These are phyloP conservation scores for Pestalotiopsis sp. DNA, from an alignment of 2,329 filamentous ascomycete genomes.

Conservation along the genomic window DNA sequence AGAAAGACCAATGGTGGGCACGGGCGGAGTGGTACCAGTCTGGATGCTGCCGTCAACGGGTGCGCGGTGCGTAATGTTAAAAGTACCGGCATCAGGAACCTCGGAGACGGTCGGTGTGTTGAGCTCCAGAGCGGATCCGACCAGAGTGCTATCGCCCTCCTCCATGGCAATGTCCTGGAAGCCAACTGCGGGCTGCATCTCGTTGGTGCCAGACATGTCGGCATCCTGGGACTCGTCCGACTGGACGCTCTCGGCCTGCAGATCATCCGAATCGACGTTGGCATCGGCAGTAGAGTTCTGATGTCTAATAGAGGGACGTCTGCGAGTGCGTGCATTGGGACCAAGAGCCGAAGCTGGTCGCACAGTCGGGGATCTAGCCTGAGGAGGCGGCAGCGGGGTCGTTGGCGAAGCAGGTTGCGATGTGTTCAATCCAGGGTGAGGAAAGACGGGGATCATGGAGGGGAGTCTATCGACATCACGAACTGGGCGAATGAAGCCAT, in stretches of 20 bases:
- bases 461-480: slow-evolving; percentile 82
- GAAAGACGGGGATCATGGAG: slow-evolving; percentile 73
- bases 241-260: slow-evolving; percentile 79
- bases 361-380: slow-evolving; percentile 59
- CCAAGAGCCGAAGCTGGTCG: slow-evolving; percentile 56
- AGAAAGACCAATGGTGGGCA: slow-evolving; percentile 72
- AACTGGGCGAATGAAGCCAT: slow-evolving; percentile 79
- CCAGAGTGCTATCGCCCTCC: slow-evolving; percentile 78
- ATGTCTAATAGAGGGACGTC: slow-evolving; percentile 85
- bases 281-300: slow-evolving; percentile 90
- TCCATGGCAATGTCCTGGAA: slow-evolving; percentile 84
- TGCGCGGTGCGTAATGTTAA: slow-evolving; percentile 89
- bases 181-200: slow-evolving; percentile 79
- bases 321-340: slow-evolving; percentile 58
- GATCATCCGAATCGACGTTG: slow-evolving; percentile 86
- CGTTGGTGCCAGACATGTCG: slow-evolving; percentile 78
- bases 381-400: slow-evolving; percentile 74
- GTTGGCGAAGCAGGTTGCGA: slow-evolving; percentile 95
- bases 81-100: slow-evolving; percentile 84
- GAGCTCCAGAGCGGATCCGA: slow-evolving; percentile 73
- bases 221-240: slow-evolving; percentile 78
- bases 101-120: slow-evolving; percentile 80
- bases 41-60: slow-evolving; percentile 84
- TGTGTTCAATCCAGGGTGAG: slow-evolving; percentile 61
- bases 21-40: slow-evolving; percentile 68